Evolutionary conservation across 768 basidiomycete species (phyloP).

Genomic region (Mycena capillaripes): DNA sequence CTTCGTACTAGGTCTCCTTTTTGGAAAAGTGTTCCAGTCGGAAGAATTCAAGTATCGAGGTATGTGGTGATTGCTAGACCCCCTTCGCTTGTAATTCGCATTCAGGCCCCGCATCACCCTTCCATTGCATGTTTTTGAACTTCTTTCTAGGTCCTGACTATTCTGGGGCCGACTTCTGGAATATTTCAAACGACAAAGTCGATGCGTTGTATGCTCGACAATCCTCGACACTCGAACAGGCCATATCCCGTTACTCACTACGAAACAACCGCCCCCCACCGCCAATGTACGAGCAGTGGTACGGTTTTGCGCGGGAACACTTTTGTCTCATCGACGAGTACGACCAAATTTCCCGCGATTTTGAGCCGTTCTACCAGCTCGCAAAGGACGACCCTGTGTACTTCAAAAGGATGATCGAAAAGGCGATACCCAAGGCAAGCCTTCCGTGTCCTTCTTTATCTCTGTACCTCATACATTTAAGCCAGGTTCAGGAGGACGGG

Average conservation of each 20-base stretch:
- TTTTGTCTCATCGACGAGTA: constrained; percentile 33
- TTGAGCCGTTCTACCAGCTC: constrained; percentile 25
- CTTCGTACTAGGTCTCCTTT: too few relatives aligned
- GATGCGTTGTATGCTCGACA: background rate
- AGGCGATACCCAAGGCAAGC: background rate
- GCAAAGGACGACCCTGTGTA: constrained; percentile 12
- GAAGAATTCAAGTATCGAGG: too few relatives aligned
- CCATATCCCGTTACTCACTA: constrained; percentile 18
- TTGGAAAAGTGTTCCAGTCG: too few relatives aligned
- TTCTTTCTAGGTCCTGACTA: too few relatives aligned
- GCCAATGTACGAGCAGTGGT: constrained; percentile 28
- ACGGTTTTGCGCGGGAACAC: constrained; percentile 3
- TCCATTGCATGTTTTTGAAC: too few relatives aligned
- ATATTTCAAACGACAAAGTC: background rate
- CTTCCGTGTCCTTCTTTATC: too few relatives aligned
- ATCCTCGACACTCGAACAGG: constrained; percentile 14
- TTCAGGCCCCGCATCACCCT: too few relatives aligned
- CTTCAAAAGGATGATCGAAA: constrained; percentile 27
- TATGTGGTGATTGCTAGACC: too few relatives aligned
- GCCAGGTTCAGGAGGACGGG: constrained; percentile 7
- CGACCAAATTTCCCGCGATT: constrained; percentile 25
- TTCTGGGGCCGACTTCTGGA: too few relatives aligned
- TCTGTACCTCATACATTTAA: background rate
- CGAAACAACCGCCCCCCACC: constrained; percentile 26
- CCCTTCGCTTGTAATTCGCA: too few relatives aligned